phyloP scores from a whole-genome alignment of 1,139 yeast genomes.

The Yamadazyma friedrichii region DNA sequence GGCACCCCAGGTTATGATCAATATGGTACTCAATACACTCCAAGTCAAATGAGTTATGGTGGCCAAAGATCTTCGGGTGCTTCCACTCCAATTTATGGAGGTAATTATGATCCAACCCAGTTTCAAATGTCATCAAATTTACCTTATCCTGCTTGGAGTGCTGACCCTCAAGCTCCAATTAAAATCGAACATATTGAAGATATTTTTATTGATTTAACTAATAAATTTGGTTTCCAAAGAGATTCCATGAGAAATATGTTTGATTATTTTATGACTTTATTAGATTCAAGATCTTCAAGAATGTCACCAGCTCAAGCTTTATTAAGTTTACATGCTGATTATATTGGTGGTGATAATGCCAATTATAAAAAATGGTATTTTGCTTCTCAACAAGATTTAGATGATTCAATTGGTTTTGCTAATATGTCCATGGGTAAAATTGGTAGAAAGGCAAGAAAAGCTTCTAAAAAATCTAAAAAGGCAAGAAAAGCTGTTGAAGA shows the following conservation, averaged over 20 bases:
- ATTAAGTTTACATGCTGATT: conserved; percentile 90
- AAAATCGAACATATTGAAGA: conserved; percentile 87
- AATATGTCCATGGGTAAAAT: conserved; percentile 76
- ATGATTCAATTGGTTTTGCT: conserved; percentile 43
- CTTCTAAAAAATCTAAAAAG: conserved; percentile 59
- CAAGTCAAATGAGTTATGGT: conserved; percentile 80
- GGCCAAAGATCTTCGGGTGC: conserved; percentile 90
- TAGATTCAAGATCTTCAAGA: conserved; percentile 94
- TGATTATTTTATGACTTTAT: conserved; percentile 89
- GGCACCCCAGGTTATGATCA: conserved; percentile 71
- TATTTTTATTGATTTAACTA: conserved; percentile 83
- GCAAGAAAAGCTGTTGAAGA: conserved; percentile 55
- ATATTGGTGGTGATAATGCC: conserved; percentile 54
- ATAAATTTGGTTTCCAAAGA: conserved; percentile 95
- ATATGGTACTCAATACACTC: conserved; percentile 77
- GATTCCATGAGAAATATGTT: conserved; percentile 97
- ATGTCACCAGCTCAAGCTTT: conserved; percentile 97
- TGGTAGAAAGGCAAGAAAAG: conserved; percentile 51
- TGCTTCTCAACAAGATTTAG: conserved; percentile 43
- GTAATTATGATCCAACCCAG: conserved; percentile 66
- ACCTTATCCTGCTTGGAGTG: conserved; percentile 96
- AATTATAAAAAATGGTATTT: conserved; percentile 47
- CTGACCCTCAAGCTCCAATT: conserved; percentile 82
- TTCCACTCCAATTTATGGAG: conserved; percentile 92
- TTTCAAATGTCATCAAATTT: conserved; percentile 57